Base-by-base conservation (phyloP, 2,329 filamentous ascomycete genomes). In the Alternaria incomplexa region DNA sequence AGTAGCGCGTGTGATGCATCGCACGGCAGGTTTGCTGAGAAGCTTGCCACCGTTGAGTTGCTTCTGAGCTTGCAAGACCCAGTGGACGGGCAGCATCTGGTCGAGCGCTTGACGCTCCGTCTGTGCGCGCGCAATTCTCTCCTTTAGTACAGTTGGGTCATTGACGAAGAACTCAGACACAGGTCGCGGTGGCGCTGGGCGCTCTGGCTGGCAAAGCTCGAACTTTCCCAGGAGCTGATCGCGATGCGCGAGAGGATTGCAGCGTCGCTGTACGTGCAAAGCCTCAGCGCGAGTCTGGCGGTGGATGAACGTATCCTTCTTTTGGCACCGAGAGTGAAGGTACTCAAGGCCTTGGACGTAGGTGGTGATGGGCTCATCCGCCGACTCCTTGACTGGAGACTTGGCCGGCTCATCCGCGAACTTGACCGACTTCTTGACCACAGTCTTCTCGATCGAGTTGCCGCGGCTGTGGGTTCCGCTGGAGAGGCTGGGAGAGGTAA, bases 271-370 rank as follows among this genome's bases (percentile, higher is more conserved):
- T 26, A 93, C 88, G 77, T 97, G 95, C 51, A 97, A 85, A 23
- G 93, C 93, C 77, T 98, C 95, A 63, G 95, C 96, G 52, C 96
- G 91, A 23, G 92, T 87, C 60, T 93, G 89, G 45, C 93, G 91
- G 79, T 97, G 92, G 58, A 97, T 87, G 76, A 97, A 97, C 10
- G 90, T 89, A 79, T 98, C 96, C 17, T 85, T 83, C 56, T 85
- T 84, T 60, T 88, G 88, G 13, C 88, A 88, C 30, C 88, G 87
- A 62, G 91, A 86, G 48, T 90, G 83, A 69, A 92, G 87, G 74
- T 91, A 89, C 70, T 93, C 89, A 78, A 97, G 97, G 10, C 93
- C 93, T 64, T 92, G 90, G 82, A 93, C 95, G 80, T 97, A 97
- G 6, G 94, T 91, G 4, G 91, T 90, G 73, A 96, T 92, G 74